A percentile compares a stretch with the other conserved stretches of the same genome.
Evolutionary conservation across 1,284 basidiomycete species (phyloP).

Genomic region (Wallemia mellicola): DNA sequence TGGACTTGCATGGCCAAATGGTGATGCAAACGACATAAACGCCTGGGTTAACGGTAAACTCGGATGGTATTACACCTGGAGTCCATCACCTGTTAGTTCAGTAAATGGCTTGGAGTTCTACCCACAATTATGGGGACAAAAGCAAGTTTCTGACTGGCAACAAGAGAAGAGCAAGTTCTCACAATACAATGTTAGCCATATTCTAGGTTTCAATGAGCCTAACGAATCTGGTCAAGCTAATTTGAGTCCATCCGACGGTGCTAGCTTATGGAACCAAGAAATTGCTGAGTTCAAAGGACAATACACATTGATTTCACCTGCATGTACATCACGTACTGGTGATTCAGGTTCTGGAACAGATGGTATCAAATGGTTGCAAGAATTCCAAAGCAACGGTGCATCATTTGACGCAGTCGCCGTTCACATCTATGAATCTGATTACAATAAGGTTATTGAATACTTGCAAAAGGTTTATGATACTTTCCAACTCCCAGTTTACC

Average conservation of each 20-base stretch:
- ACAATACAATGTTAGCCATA: neutral
- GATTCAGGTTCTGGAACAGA: neutral
- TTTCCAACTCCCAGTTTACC: neutral
- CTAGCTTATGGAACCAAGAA: neutral
- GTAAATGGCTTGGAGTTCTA: neutral
- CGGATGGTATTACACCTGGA: neutral
- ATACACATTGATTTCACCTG: neutral
- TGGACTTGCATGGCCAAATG: neutral
- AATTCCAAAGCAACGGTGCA: neutral
- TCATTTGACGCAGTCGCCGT: neutral
- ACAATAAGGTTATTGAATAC: neutral
- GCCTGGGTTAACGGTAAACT: neutral
- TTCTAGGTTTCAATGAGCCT: neutral
- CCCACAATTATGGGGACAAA: neutral
- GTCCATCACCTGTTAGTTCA: neutral
- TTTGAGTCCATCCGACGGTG: neutral
- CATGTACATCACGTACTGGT: neutral
- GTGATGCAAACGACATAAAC: neutral
- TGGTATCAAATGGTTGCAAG: neutral
- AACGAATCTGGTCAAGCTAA: neutral
- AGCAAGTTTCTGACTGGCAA: neutral
- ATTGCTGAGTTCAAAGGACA: neutral
- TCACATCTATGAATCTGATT: neutral
- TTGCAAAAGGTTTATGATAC: neutral
- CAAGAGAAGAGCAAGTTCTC: neutral